phyloP scores from a whole-genome alignment of 75 land plant species.

The Azolla pinnata region DNA sequence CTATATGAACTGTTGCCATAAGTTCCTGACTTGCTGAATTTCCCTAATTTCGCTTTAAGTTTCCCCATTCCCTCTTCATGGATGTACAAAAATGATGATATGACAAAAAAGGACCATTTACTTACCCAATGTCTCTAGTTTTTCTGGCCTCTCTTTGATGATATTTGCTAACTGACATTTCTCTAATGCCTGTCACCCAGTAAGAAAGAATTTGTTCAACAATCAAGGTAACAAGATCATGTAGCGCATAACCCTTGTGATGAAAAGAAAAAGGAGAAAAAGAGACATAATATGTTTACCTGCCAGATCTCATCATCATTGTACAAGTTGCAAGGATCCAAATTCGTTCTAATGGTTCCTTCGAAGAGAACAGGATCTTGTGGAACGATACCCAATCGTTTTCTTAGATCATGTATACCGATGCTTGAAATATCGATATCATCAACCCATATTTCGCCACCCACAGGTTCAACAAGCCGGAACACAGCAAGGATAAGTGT shows the following conservation, averaged over 20 bases:
- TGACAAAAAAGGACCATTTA: background rate
- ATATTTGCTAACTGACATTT: slow-evolving; percentile 76
- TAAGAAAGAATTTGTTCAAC: too few relatives aligned
- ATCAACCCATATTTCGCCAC: slow-evolving; percentile 61
- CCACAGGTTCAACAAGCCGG: slow-evolving; percentile 61
- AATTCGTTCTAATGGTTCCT: slow-evolving; percentile 63
- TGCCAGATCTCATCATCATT: slow-evolving; percentile 71
- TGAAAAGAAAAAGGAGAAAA: slow-evolving; percentile 1
- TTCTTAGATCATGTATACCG: slow-evolving; percentile 73
- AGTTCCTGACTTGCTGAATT: too few relatives aligned
- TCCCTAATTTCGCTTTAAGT: too few relatives aligned
- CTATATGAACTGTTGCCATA: too few relatives aligned
- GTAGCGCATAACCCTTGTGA: too few relatives aligned
- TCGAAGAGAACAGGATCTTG: slow-evolving; percentile 78
- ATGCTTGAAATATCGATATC: slow-evolving; percentile 59
- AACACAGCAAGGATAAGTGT: slow-evolving; percentile 80
- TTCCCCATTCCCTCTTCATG: too few relatives aligned
- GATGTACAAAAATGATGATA: too few relatives aligned
- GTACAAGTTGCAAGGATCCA: slow-evolving; percentile 70
- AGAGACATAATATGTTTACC: slow-evolving; percentile 25
- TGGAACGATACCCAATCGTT: slow-evolving; percentile 65
- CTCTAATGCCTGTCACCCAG: slow-evolving; percentile 64
- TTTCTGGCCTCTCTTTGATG: slow-evolving; percentile 39
- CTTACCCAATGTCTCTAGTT: slow-evolving; percentile 65
- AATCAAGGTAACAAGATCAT: too few relatives aligned